These are phyloP conservation scores for Chrysophaeum taylorii DNA, from an alignment of 352 stramenopile species.

Conservation along the genomic window DNA sequence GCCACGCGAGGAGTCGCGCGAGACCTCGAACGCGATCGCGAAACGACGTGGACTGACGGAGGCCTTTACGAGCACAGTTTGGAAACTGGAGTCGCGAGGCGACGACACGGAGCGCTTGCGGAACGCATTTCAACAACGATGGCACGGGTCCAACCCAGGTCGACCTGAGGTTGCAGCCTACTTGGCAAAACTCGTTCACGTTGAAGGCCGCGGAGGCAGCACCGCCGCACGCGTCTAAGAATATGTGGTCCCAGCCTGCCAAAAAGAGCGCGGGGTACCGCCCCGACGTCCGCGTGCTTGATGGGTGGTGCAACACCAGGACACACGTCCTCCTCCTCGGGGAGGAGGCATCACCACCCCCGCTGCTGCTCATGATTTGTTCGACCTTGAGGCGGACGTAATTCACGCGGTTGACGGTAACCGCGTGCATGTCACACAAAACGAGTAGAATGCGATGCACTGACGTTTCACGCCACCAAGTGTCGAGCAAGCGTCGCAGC, in stretches of 20 bases:
- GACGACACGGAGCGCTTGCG: too few relatives aligned
- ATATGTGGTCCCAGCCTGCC: conserved; percentile 31
- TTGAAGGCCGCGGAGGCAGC: conserved; percentile 23
- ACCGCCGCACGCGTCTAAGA: conserved; percentile 33
- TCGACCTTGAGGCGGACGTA: conserved; percentile 33
- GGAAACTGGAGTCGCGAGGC: too few relatives aligned
- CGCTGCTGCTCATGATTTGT: conserved; percentile 19
- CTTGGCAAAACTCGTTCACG: too few relatives aligned
- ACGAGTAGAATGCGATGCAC: conserved; percentile 28
- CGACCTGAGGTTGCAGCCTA: too few relatives aligned
- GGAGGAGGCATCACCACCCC: too few relatives aligned
- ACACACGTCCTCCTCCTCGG: conserved; percentile 27
- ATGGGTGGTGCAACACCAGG: conserved; percentile 33
- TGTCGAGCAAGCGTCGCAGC: conserved; percentile 22
- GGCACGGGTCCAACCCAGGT: too few relatives aligned
- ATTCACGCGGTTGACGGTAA: conserved; percentile 30
- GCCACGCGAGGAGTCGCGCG: too few relatives aligned
- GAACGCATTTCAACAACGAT: too few relatives aligned
- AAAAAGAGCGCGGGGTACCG: conserved; percentile 35
- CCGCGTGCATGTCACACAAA: conserved; percentile 29
- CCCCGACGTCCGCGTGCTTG: conserved; percentile 16
- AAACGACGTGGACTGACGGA: too few relatives aligned
- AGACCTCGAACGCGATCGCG: too few relatives aligned
- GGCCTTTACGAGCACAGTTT: too few relatives aligned
- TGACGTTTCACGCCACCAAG: conserved; percentile 19